Percentiles rank a stretch among this genome's conserved stretches.
These are phyloP conservation scores for Penstemon barbatus DNA, from an alignment of 257 asterid species.

Conservation along the genomic window DNA sequence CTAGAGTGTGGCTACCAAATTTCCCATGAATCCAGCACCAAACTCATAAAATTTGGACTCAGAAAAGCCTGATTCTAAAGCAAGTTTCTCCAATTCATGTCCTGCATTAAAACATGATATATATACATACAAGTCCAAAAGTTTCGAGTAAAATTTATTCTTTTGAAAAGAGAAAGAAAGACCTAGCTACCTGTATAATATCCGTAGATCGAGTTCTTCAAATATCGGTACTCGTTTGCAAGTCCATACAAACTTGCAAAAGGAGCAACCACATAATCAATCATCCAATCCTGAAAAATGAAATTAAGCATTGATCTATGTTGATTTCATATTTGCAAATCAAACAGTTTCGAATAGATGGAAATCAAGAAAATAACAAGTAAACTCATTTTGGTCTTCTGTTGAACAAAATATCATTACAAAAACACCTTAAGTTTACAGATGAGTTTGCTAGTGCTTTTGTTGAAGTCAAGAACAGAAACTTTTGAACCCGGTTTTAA, in stretches of 20 bases:
- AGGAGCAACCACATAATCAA: constrained; percentile 56
- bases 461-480: constrained; percentile 84
- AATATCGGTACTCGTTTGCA: constrained; percentile 52
- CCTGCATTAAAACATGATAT: constrained; percentile 35
- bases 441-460: constrained; percentile 50
- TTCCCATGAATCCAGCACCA: constrained; percentile 55
- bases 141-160: not conserved
- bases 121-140: not conserved
- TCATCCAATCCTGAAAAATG: constrained; percentile 49
- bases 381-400: too few species aligned
- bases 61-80: constrained; percentile 54
- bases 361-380: too few species aligned
- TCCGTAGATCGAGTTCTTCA: constrained; percentile 55
- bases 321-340: too few species aligned
- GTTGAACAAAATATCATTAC: too few species aligned
- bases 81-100: constrained; percentile 56
- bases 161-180: not conserved
- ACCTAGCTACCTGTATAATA: constrained; percentile 54
- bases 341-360: too few species aligned
- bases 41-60: constrained; percentile 49
- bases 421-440: constrained; percentile 57
- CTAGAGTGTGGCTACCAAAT: constrained; percentile 50
- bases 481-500: constrained; percentile 70
- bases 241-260: constrained; percentile 56
- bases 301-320: not conserved